Base-by-base conservation (phyloP, 345 rosid species). In the Citrus sp. region DNA sequence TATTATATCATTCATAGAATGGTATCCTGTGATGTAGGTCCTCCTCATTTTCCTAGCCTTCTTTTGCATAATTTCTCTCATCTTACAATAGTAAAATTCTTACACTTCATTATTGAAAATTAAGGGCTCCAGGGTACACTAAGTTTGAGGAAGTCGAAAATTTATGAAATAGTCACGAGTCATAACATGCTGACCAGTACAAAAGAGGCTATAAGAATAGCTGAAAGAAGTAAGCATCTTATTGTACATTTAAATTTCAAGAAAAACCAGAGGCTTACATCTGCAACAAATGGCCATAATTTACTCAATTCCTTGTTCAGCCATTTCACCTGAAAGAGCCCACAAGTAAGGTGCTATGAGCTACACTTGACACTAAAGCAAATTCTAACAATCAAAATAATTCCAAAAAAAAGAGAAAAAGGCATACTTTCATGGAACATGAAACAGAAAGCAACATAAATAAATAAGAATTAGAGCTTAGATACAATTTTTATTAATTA, bases 201-300 rank as follows among this genome's bases (percentile, higher is more conserved):
- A 34, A 32, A 37, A 73, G 42, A 60, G 22, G 40, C 19, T n/a
- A 28, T 72, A 35, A 60, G 28, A 25, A 37, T 14, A 60, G 27
- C 34, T 60, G 27, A 65, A 9, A 16, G 32, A 58, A 63, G 13
- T 22, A 42, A 18, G 55, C 67, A 81, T 78, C 78, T 74, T 46
- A 70, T 24, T 61, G 64, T 25, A 61, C 30, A 55, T n/a, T 28
- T n/a, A 72, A 67, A 72, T 25, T 74, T 21, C 2, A 56, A 79
- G 37, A 59, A 74, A 72, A 81, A 30, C 49, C 66, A 87, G 73
- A 30, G 70, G 70, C 86, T 90, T 87, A 93, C 99, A 81, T 94
- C 98, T n/a, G 98, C 98, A 72, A 97, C 78, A 84, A 79, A 97
- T 62, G 99, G 99, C 99, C 99, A 97, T 80, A 97, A 80, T 87